Base-by-base conservation (phyloP, 805 yeast genomes). In the Wickerhamomyces hampshirensis region DNA sequence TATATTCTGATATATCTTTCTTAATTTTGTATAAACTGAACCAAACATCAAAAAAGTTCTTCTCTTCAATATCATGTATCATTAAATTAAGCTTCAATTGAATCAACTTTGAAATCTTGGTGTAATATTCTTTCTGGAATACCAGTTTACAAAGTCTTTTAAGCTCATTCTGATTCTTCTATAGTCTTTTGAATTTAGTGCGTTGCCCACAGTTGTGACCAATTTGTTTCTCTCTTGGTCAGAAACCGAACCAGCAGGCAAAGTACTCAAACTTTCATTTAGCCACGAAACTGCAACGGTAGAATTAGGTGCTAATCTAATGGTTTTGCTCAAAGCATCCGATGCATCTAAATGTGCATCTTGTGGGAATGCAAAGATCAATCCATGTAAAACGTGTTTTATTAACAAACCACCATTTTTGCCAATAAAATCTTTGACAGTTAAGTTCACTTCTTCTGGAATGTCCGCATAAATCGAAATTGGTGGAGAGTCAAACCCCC, bases 401-500 rank as follows among this genome's bases (percentile, higher is more conserved):
- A 77, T 56, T 31, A 91, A 59, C 19, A 45, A 31, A 1, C 71
- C 73, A 26, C 95, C 95, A 29, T 77, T 66, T 33, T 63, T 57
- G 21, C 68, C 58, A 26, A 80, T 58, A 28, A 79, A 64, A 24
- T 60, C 58, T 34, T 72, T 55, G 16, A 81, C 65, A 30, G 69
- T 68, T 17, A 58, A 53, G 39, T 74, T 71, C 44, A 84, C 72
- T 28, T 66, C 67, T n/a, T 65, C 68, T 9, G 83, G 80, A 29
- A 78, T 74, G 15, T 62, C 62, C 15, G 69, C 74, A 36, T 73
- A 69, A 28, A 81, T 71, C 6, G 95, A 81, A 14, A 84, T 70
- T 5, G 96, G 96, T 3, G 96, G 88, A 8, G 73, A 66, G 18
- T 73, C 80, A 46, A 81, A 75, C 1, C 95, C 96, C 91, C 94